Conservation (phyloP, 352 stramenopile genomes). For the Globisporangium abappressorium region DNA sequence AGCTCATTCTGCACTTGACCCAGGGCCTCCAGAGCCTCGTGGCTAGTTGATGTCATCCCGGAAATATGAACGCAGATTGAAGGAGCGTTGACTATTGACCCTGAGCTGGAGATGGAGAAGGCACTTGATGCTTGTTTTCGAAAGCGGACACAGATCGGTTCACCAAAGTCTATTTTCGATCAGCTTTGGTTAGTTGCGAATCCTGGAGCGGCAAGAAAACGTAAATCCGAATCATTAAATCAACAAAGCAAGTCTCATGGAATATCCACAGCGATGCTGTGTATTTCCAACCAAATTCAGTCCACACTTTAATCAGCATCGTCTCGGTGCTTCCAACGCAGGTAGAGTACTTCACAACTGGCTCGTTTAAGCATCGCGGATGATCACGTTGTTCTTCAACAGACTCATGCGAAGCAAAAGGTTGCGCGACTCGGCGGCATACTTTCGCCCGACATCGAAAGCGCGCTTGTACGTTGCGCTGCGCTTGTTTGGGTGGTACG, state of each 20-base stretch:
- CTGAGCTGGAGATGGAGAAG: too few relatives aligned
- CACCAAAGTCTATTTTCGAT: background rate
- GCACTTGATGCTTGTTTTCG: too few relatives aligned
- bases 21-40: slow-evolving; percentile 27
- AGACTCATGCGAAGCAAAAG: slow-evolving; percentile 83
- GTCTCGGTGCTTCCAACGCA: background rate
- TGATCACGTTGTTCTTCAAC: slow-evolving; percentile 83
- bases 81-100: too few relatives aligned
- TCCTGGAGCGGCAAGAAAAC: background rate
- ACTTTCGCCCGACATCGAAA: slow-evolving; percentile 79
- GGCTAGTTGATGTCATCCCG: background rate
- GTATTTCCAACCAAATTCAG: slow-evolving; percentile 7
- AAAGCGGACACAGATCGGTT: background rate
- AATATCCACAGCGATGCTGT: background rate
- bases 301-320: background rate
- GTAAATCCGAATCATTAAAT: background rate
- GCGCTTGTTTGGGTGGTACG: slow-evolving; percentile 77
- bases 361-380: slow-evolving; percentile 53
- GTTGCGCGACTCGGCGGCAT: slow-evolving; percentile 78
- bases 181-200: background rate
- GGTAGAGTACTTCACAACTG: background rate
- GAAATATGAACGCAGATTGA: background rate
- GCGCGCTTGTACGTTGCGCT: slow-evolving; percentile 73
- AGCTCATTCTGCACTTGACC: slow-evolving; percentile 52
- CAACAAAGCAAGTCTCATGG: background rate